A percentile compares a stretch with the other conserved stretches of the same genome.
These are phyloP conservation scores for Tylopilus sp. DNA, from an alignment of 1,284 basidiomycete genomes.

Conservation along the genomic window DNA sequence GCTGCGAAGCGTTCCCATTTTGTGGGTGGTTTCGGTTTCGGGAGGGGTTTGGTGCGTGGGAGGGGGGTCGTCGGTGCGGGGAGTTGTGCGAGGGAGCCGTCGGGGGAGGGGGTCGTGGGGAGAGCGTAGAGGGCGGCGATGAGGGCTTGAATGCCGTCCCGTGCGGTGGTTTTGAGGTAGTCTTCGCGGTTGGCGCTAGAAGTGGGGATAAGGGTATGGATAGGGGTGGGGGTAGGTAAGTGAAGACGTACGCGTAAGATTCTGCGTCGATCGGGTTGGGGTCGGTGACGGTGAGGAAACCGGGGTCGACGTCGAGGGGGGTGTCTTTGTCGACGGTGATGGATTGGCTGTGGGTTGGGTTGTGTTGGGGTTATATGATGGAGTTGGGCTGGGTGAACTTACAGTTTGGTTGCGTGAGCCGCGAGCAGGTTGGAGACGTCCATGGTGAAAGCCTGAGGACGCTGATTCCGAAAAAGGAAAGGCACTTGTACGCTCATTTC, in stretches of 20 bases:
- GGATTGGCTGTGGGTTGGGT: conserved; percentile 62
- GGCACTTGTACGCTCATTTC: too few species aligned
- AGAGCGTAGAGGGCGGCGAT: conserved; percentile 86
- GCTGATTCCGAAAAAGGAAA: conserved; percentile 12
- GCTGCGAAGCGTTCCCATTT: conserved; percentile 98
- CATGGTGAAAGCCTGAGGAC: conserved; percentile 53
- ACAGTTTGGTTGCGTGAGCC: conserved; percentile 77
- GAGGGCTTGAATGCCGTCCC: conserved; percentile 90
- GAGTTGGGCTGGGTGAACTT: conserved; percentile 32
- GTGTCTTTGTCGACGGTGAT: conserved; percentile 82
- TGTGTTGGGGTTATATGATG: not conserved
- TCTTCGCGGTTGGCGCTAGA: conserved; percentile 82
- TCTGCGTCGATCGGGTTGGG: conserved; percentile 87
- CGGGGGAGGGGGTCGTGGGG: conserved; percentile 80
- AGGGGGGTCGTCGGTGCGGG: conserved; percentile 82
- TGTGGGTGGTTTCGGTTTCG: conserved; percentile 92
- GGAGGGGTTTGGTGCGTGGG: conserved; percentile 93
- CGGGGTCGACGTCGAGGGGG: conserved; percentile 86
- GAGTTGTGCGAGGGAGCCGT: conserved; percentile 89
- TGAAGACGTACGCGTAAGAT: conserved; percentile 72
- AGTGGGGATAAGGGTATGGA: too few species aligned
- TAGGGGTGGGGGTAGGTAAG: not conserved
- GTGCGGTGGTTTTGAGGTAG: conserved; percentile 84
- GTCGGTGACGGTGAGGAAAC: conserved; percentile 89
- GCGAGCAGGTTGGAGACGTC: conserved; percentile 85